Percentiles rank a stretch among this genome's conserved stretches.
These are phyloP conservation scores for Ceraceosorus guamensis DNA, from an alignment of 1,284 basidiomycete genomes.

Conservation along the genomic window DNA sequence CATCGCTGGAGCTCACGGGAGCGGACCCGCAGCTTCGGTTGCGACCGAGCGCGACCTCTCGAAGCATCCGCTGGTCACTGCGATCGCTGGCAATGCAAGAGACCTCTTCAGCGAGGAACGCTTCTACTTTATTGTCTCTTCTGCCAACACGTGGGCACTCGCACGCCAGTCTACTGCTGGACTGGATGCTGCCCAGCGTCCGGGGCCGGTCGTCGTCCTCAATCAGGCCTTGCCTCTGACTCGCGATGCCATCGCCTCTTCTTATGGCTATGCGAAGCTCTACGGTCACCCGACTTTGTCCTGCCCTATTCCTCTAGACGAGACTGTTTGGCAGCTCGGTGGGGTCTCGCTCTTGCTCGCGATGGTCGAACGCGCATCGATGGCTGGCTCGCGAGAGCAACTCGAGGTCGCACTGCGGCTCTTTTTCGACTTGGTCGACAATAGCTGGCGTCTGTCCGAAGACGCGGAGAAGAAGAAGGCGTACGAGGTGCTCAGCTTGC, in stretches of 20 bases:
- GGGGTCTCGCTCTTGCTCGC: constrained; percentile 69
- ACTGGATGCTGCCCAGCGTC: constrained; percentile 12
- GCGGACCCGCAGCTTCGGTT: constrained; percentile 1
- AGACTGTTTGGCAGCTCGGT: constrained; percentile 72
- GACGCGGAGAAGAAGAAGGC: constrained; percentile 31
- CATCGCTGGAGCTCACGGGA: not conserved
- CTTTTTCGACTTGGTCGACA: constrained; percentile 66
- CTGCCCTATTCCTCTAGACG: constrained; percentile 63
- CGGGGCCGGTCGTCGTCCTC: constrained; percentile 20
- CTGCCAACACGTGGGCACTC: constrained; percentile 21
- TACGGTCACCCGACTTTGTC: constrained; percentile 53
- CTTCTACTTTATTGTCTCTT: constrained; percentile 30
- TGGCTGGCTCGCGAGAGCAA: constrained; percentile 58
- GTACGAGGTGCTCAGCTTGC: constrained; percentile 74
- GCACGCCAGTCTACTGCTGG: constrained; percentile 1
- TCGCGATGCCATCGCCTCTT: constrained; percentile 20
- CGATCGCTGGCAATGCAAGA: constrained; percentile 23
- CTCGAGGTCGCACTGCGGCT: constrained; percentile 66
- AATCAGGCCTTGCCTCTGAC: constrained; percentile 27
- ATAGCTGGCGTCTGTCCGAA: constrained; percentile 64
- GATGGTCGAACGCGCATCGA: constrained; percentile 69
- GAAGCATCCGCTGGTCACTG: constrained; percentile 24
- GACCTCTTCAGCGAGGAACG: constrained; percentile 23
- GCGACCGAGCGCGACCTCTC: constrained; percentile 27
- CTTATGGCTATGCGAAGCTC: constrained; percentile 25